phyloP scores from a whole-genome alignment of 176 grass and related monocot species.

The Carex myosuroides region DNA sequence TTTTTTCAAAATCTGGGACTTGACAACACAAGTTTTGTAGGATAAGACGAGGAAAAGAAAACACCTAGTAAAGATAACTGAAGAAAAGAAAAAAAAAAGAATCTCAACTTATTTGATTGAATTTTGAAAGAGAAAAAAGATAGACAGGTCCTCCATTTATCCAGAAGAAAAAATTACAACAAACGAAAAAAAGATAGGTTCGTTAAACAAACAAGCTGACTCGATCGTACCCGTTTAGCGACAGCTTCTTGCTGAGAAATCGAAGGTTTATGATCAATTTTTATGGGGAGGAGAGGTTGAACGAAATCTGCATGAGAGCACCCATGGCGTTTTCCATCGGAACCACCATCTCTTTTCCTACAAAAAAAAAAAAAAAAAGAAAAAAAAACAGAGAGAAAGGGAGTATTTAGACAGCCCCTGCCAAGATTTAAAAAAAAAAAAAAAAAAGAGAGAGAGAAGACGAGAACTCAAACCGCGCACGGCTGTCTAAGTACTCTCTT shows the following conservation, averaged over 20 bases:
- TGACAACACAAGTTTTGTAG: too few relatives aligned
- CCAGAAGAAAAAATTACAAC: not conserved
- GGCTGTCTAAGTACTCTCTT: too few relatives aligned
- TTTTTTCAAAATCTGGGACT: too few relatives aligned
- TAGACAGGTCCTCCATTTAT: not conserved
- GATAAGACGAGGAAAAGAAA: too few relatives aligned
- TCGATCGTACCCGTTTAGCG: conserved; percentile 37
- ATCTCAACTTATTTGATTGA: too few relatives aligned
- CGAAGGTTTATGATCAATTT: not conserved
- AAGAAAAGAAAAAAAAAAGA: not conserved
- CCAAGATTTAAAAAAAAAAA: too few relatives aligned
- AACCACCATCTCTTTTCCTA: not conserved
- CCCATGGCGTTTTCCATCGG: conserved; percentile 51
- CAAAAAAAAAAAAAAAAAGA: too few relatives aligned
- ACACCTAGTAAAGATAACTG: not conserved
- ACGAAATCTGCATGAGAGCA: conserved; percentile 58
- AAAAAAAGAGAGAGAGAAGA: too few relatives aligned
- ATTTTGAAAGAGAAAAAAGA: not conserved
- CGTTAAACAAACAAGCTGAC: too few relatives aligned
- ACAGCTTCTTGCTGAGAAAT: conserved; percentile 28
- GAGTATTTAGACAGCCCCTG: too few relatives aligned
- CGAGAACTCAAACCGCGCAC: too few relatives aligned
- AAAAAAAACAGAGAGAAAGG: too few relatives aligned
- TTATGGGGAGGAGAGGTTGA: conserved; percentile 20
- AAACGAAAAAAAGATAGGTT: not conserved